phyloP scores from a whole-genome alignment of 176 grass and related monocot species.

The Musa schizocarpa region DNA sequence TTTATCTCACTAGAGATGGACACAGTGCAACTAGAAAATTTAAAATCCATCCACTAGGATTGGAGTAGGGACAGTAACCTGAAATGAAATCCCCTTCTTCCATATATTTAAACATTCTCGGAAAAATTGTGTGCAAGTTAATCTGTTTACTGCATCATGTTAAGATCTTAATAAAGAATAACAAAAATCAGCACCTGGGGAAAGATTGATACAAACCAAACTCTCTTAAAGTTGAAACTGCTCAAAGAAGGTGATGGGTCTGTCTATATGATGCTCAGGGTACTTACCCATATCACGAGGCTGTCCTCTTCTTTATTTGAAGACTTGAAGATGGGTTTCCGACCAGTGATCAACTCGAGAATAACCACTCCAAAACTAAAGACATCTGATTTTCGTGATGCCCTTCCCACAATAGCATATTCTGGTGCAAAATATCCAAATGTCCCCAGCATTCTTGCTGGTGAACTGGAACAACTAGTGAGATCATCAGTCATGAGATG shows the following conservation, averaged over 20 bases:
- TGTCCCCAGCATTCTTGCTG: slow-evolving; percentile 83
- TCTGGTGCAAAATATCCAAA: slow-evolving; percentile 98
- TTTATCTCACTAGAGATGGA: no score
- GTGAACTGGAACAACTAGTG: slow-evolving; percentile 77
- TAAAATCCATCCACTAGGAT: no score
- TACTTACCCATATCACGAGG: slow-evolving; percentile 40
- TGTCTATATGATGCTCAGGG: background rate
- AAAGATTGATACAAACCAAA: background rate
- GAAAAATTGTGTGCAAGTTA: no score
- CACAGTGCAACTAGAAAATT: no score
- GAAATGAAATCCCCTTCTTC: no score
- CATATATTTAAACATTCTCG: no score
- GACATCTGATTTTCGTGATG: slow-evolving; percentile 88
- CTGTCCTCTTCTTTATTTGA: slow-evolving; percentile 58
- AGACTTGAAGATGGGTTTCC: slow-evolving; percentile 68
- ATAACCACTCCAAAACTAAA: slow-evolving; percentile 98
- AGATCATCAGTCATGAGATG: slow-evolving; percentile 75
- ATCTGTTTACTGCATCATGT: no score
- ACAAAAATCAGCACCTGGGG: no score
- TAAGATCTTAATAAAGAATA: no score
- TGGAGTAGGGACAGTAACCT: no score
- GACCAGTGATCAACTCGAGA: slow-evolving; percentile 85
- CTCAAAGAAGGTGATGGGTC: background rate
- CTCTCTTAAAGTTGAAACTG: slow-evolving; percentile 35
- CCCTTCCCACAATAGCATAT: slow-evolving; percentile 91